Evolutionary conservation across 495 filamentous ascomycete genomes (phyloP), one percentile per base, ranked within the genome.

Genomic region (Podospora didyma): DNA sequence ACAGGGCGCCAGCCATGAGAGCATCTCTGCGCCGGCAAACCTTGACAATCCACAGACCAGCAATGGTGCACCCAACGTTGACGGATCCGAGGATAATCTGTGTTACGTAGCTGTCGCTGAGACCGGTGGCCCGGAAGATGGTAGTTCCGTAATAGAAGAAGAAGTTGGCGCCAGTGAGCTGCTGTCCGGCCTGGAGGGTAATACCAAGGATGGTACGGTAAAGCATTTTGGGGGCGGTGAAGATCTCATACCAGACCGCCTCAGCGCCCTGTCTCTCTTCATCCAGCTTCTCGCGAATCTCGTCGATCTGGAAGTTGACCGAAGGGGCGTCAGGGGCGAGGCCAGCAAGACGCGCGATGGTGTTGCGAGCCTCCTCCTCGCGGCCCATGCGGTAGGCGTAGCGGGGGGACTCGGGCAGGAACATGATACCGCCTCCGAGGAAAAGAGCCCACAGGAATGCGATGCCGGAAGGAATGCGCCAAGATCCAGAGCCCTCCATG

Each of bases 101-200:
- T 22, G 87, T 90, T 23, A 88, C 73, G 72, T 84, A 90, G 59
- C 78, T 80, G 72, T 90, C 83, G 55, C 69, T 74, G 37, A 92
- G 73, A 66, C 86, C 88, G 2, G 86, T 83, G 34, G 85, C 81
- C 22, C 73, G 61, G 74, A 92, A 92, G 72, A 88, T 85, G 50
- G 75, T 82, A 59, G 87, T 88, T 46, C 88, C 87, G 68, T 89
- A 92, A 73, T 90, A 90, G 75, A 92, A 90, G 72, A 89, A 86
- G 75, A 88, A 92, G 70, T 90, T 91, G 56, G 84, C 87, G 49
- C 86, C 85, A 34, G 85, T 86, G 14, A 88, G 74, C 68, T 82
- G 89, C 67, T 91, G 88, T 24, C 88, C 78, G 10, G 84, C 82
- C 70, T 92, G 89, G 7, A 94, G 75, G 28, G 77, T 71, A 34